These are phyloP conservation scores for Pleurotus tuber-regium DNA, from an alignment of 768 basidiomycete genomes.

Conservation along the genomic window DNA sequence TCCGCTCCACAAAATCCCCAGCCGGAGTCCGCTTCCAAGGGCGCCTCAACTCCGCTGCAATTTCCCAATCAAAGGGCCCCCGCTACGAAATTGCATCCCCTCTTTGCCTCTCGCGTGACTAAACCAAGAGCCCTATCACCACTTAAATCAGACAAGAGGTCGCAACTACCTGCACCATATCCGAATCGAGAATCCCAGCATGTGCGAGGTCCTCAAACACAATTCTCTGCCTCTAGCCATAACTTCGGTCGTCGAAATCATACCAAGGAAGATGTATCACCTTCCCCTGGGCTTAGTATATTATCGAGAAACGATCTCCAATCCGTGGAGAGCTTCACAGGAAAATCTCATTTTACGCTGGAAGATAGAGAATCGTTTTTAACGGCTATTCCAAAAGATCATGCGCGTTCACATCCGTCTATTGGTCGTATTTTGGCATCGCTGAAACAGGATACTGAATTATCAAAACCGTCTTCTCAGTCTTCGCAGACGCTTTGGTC, in stretches of 20 bases:
- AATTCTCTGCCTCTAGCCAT: background rate
- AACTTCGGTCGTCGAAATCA: background rate
- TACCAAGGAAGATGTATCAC: background rate
- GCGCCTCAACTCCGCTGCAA: background rate
- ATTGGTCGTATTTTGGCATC: conserved; percentile 38
- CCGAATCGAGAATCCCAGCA: conserved; percentile 56
- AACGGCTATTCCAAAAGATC: conserved; percentile 22
- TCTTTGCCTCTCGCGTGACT: conserved; percentile 38
- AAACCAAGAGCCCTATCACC: conserved; percentile 16
- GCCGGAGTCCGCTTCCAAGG: background rate
- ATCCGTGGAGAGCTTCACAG: too few species aligned
- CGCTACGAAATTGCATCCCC: conserved; percentile 33
- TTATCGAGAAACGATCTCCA: background rate
- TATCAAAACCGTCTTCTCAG: conserved; percentile 9
- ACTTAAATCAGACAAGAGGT: conserved; percentile 6
- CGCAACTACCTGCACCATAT: conserved; percentile 33
- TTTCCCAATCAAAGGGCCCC: background rate
- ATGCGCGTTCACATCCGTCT: conserved; percentile 41
- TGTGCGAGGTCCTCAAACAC: conserved; percentile 54
- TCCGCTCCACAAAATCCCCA: background rate
- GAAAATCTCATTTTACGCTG: background rate
- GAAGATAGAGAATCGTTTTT: conserved; percentile 16
- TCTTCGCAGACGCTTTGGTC: conserved; percentile 57
- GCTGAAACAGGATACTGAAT: conserved; percentile 15
- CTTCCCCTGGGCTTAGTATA: conserved; percentile 9